A percentile compares a stretch with the other conserved stretches of the same genome.
Evolutionary conservation across 345 rosid species (phyloP).

Genomic region (Salix purpurea): DNA sequence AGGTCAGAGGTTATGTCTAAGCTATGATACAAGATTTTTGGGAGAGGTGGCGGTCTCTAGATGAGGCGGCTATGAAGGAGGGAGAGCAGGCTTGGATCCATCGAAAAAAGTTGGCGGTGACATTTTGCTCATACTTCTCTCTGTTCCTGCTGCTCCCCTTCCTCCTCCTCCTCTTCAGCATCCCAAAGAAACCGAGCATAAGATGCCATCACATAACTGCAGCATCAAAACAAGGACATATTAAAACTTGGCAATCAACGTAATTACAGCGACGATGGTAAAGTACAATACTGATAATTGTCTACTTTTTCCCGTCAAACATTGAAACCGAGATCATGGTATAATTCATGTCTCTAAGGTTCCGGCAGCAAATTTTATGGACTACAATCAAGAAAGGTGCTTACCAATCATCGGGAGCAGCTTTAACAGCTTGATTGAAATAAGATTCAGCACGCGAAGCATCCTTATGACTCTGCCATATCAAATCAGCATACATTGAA

Average conservation of each 20-base stretch:
- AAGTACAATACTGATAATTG: not conserved
- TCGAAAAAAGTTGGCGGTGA: constrained; percentile 27
- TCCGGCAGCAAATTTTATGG: not conserved
- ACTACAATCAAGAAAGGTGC: not conserved
- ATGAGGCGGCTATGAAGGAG: constrained; percentile 53
- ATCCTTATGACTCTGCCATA: constrained; percentile 72
- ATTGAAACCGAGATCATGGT: not conserved
- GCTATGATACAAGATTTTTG: constrained; percentile 13
- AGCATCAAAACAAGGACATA: constrained; percentile 19
- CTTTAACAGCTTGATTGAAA: constrained; percentile 75
- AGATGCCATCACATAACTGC: constrained; percentile 81
- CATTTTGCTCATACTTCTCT: constrained; percentile 23
- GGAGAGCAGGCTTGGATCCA: constrained; percentile 31
- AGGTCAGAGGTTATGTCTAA: constrained; percentile 33
- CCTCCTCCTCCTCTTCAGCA: constrained; percentile 64
- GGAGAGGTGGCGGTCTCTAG: constrained; percentile 23
- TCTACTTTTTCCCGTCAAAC: not conserved
- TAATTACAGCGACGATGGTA: not conserved
- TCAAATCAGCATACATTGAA: constrained; percentile 76
- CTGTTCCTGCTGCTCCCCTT: not conserved
- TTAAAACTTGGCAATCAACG: not conserved
- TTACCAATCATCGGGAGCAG: constrained; percentile 82
- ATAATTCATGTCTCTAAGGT: too few relatives aligned
- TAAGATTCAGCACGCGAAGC: constrained; percentile 65
- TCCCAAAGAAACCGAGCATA: constrained; percentile 92